These are phyloP conservation scores for Syncephalastrum monosporum DNA, from an alignment of 371 early-diverging fungal genomes.

Conservation along the genomic window DNA sequence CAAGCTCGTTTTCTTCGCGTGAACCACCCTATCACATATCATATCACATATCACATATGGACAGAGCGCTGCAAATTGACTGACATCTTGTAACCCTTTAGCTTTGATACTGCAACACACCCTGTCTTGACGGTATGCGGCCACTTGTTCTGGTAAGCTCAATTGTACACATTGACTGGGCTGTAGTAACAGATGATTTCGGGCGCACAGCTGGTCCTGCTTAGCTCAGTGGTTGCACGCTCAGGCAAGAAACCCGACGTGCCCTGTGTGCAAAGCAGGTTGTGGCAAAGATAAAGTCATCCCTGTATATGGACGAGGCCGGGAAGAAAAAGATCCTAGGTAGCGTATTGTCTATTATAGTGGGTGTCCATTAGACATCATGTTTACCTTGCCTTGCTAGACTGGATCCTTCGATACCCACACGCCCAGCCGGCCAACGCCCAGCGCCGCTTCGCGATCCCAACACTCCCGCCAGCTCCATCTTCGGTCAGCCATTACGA, in stretches of 20 bases:
- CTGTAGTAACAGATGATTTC: slow-evolving; percentile 1
- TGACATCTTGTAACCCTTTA: slow-evolving; percentile 8
- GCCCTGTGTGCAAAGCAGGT: slow-evolving; percentile 78
- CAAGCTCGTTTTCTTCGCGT: neutral
- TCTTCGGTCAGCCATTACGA: slow-evolving; percentile 47
- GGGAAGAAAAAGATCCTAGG: slow-evolving; percentile 72
- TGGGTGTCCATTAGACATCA: no score
- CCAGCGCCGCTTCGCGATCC: slow-evolving; percentile 61
- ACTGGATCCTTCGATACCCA: slow-evolving; percentile 54
- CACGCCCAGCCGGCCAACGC: slow-evolving; percentile 69
- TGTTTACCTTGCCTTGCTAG: slow-evolving; percentile 6
- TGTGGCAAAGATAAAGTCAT: slow-evolving; percentile 77
- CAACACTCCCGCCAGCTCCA: slow-evolving; percentile 32
- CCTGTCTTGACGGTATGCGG: slow-evolving; percentile 77
- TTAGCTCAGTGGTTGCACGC: slow-evolving; percentile 35
- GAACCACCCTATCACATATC: no score
- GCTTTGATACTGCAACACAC: slow-evolving; percentile 71
- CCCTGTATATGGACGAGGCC: slow-evolving; percentile 75
- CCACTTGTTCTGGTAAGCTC: slow-evolving; percentile 65
- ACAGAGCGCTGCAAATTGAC: neutral
- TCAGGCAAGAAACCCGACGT: slow-evolving; percentile 32
- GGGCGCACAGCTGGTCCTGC: slow-evolving; percentile 29
- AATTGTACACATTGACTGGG: neutral
- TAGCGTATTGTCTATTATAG: slow-evolving; percentile 15
- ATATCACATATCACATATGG: neutral